A percentile compares a stretch with the other conserved stretches of the same genome.
Evolutionary conservation across 805 yeast species (phyloP).

Genomic region (Metschnikowia santaceciliae): DNA sequence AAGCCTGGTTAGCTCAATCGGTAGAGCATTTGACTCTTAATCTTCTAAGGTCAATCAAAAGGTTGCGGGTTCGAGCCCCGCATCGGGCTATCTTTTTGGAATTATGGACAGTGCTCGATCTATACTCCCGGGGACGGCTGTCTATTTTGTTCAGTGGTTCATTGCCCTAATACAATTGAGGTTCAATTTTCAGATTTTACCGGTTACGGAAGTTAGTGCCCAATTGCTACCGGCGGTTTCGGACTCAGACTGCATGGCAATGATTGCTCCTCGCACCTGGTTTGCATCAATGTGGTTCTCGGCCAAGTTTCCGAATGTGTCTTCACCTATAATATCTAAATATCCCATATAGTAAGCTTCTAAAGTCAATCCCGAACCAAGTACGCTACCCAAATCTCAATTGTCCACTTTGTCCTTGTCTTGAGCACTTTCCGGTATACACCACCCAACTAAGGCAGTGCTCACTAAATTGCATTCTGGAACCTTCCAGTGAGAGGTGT

Average conservation of each 20-base stretch:
- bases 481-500: not conserved
- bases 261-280: not conserved
- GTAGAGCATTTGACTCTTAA: conserved; percentile 24
- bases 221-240: not conserved
- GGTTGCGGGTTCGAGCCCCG: conserved; percentile 26
- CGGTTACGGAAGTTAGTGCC: too few relatives aligned
- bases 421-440: not conserved
- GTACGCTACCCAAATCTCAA: not conserved
- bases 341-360: too few relatives aligned
- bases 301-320: not conserved
- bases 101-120: too few relatives aligned
- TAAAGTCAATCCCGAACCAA: too few relatives aligned
- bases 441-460: not conserved
- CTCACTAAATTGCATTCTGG: not conserved
- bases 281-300: not conserved
- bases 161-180: too few relatives aligned
- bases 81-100: conserved; percentile 19
- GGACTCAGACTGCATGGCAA: not conserved
- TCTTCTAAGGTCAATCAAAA: conserved; percentile 21
- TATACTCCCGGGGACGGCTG: too few relatives aligned
- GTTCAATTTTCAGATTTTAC: too few relatives aligned
- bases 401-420: not conserved
- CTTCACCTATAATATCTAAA: not conserved
- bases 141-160: not conserved
- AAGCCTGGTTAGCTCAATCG: conserved; percentile 23